These are phyloP conservation scores for Fraxinus xanthoxyloides DNA, from an alignment of 305 asterid genomes.

Conservation along the genomic window DNA sequence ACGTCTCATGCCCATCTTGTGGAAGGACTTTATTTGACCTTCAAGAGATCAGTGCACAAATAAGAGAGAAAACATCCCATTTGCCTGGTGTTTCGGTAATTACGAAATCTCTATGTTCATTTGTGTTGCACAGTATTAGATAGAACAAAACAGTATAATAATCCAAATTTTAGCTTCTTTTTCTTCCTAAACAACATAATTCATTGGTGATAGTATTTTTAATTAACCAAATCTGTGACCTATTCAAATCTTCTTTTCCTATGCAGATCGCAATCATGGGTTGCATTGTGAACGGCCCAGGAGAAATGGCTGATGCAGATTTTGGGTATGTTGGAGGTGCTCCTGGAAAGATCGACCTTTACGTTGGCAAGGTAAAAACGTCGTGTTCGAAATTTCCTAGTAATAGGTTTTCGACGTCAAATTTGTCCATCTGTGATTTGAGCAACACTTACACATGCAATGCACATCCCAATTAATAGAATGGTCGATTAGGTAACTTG, in stretches of 20 bases:
- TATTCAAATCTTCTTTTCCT: slow-evolving; percentile 3
- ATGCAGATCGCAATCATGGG: slow-evolving; percentile 98
- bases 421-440: neutral
- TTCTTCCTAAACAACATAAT: neutral
- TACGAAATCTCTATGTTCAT: slow-evolving; percentile 16
- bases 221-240: neutral
- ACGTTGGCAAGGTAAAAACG: slow-evolving; percentile 80
- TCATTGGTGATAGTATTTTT: neutral
- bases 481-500: neutral
- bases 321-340: slow-evolving; percentile 99
- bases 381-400: neutral
- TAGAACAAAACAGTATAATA: neutral
- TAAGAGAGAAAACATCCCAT: slow-evolving; percentile 92
- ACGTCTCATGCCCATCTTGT: slow-evolving; percentile 98
- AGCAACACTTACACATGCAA: neutral
- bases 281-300: slow-evolving; percentile 98
- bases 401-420: neutral
- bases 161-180: neutral
- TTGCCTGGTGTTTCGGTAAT: slow-evolving; percentile 98
- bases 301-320: slow-evolving; percentile 99
- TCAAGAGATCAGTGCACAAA: slow-evolving; percentile 97
- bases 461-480: neutral
- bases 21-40: slow-evolving; percentile 98
- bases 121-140: neutral
- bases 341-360: slow-evolving; percentile 98